Evolutionary conservation across 768 basidiomycete species (phyloP).

Genomic region (Russula ochroleuca): DNA sequence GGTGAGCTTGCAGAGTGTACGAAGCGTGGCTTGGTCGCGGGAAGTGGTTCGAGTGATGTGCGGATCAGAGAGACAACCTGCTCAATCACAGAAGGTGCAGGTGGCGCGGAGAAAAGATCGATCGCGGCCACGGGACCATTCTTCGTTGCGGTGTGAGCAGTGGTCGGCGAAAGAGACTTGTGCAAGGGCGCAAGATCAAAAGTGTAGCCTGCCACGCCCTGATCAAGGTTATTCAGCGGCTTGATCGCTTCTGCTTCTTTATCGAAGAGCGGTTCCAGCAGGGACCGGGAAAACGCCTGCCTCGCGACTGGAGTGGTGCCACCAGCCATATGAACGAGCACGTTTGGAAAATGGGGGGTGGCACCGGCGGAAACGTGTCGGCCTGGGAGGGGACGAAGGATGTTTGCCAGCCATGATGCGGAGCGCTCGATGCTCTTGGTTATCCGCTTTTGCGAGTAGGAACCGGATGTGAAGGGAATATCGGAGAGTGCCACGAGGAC

Average conservation of each 20-base stretch:
- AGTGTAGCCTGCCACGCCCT: constrained; percentile 64
- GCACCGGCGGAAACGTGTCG: constrained; percentile 7
- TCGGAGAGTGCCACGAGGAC: constrained; percentile 69
- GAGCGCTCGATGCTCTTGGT: constrained; percentile 74
- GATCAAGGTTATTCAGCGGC: constrained; percentile 56
- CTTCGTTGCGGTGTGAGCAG: neutral
- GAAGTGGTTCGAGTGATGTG: constrained; percentile 55
- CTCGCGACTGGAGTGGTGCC: constrained; percentile 53
- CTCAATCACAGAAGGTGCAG: constrained; percentile 5
- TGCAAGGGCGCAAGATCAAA: constrained; percentile 60
- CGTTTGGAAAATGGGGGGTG: constrained; percentile 35
- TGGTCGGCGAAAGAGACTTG: constrained; percentile 31
- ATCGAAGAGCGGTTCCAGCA: constrained; percentile 54
- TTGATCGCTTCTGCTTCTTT: constrained; percentile 50
- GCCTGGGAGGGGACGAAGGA: constrained; percentile 40
- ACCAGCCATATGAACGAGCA: constrained; percentile 72
- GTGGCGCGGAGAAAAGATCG: constrained; percentile 13
- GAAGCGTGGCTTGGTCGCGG: constrained; percentile 57
- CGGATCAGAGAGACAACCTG: constrained; percentile 44
- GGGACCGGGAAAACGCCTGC: constrained; percentile 53
- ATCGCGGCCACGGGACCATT: neutral
- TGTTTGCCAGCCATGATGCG: constrained; percentile 53
- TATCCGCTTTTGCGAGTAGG: constrained; percentile 72
- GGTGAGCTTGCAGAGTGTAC: constrained; percentile 54
- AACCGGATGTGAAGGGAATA: constrained; percentile 57